Percentiles rank a stretch among this genome's conserved stretches.
Conservation (phyloP, 148 eudicot genomes). For the Silene conica region DNA sequence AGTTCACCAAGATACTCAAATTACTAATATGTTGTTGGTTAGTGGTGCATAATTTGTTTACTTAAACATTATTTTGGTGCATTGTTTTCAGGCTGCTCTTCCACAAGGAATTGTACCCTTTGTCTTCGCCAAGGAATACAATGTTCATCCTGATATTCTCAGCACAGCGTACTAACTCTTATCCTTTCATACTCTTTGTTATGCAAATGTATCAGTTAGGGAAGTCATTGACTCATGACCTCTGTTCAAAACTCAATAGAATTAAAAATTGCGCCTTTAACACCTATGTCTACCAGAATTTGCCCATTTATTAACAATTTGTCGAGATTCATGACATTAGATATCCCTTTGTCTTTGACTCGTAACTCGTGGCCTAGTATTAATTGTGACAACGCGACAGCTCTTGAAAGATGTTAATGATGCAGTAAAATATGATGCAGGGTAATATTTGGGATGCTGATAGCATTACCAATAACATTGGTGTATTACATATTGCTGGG, state of each 20-base stretch:
- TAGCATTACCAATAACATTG: conserved; percentile 59
- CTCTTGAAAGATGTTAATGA: too few species aligned
- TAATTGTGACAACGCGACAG: too few species aligned
- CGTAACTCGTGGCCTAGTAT: too few species aligned
- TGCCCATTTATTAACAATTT: too few species aligned
- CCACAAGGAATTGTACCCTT: conserved; percentile 36
- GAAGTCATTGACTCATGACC: too few species aligned
- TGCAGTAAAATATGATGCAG: conserved; percentile 25
- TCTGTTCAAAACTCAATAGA: too few species aligned
- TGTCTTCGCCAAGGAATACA: conserved; percentile 38
- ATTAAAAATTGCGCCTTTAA: too few species aligned
- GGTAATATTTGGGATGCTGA: conserved; percentile 68
- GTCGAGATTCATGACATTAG: too few species aligned
- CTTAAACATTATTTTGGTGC: not conserved
- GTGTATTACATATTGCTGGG: conserved; percentile 60
- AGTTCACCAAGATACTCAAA: not conserved
- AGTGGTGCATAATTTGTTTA: not conserved
- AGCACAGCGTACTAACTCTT: conserved; percentile 34
- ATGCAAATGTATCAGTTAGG: too few species aligned
- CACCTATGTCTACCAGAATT: too few species aligned
- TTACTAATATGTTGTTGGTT: not conserved
- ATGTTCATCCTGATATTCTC: conserved; percentile 32
- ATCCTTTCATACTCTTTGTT: not conserved
- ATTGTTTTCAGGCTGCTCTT: conserved; percentile 25
- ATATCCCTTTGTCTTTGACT: too few species aligned